Conservation (phyloP, 805 yeast species). For the Isabelozyma rhagii region DNA sequence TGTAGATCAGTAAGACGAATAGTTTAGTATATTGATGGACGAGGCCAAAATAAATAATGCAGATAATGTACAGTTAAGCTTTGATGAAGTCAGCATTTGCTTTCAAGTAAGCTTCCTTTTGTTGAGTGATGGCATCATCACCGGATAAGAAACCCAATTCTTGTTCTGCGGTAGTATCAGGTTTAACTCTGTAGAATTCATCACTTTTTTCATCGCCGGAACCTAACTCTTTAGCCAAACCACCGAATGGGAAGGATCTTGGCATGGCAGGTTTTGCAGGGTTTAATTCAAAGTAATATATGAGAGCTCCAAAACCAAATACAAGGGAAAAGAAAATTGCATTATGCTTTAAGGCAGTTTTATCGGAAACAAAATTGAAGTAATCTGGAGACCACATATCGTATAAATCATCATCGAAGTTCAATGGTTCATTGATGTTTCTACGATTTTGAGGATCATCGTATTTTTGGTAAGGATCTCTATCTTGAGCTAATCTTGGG, state of each 20-base stretch:
- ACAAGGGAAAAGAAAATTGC: constrained; percentile 43
- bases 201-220: constrained; percentile 49
- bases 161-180: constrained; percentile 36
- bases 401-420: constrained; percentile 66
- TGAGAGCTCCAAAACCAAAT: constrained; percentile 42
- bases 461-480: constrained; percentile 69
- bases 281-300: constrained; percentile 47
- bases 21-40: background rate
- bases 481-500: constrained; percentile 56
- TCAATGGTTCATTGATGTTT: constrained; percentile 69
- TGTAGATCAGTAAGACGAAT: background rate
- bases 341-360: constrained; percentile 58
- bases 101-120: constrained; percentile 28
- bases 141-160: constrained; percentile 34
- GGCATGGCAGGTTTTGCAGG: constrained; percentile 73
- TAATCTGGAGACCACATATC: constrained; percentile 89
- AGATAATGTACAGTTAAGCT: constrained; percentile 10
- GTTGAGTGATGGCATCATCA: constrained; percentile 24
- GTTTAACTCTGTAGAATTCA: constrained; percentile 38
- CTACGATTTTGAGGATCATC: constrained; percentile 82
- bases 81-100: constrained; percentile 37
- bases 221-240: constrained; percentile 73
- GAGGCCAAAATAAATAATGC: constrained; percentile 1
- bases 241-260: constrained; percentile 71
- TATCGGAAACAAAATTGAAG: constrained; percentile 56